These are phyloP conservation scores for Suillus sp. DNA, from an alignment of 768 basidiomycete genomes.

Conservation along the genomic window DNA sequence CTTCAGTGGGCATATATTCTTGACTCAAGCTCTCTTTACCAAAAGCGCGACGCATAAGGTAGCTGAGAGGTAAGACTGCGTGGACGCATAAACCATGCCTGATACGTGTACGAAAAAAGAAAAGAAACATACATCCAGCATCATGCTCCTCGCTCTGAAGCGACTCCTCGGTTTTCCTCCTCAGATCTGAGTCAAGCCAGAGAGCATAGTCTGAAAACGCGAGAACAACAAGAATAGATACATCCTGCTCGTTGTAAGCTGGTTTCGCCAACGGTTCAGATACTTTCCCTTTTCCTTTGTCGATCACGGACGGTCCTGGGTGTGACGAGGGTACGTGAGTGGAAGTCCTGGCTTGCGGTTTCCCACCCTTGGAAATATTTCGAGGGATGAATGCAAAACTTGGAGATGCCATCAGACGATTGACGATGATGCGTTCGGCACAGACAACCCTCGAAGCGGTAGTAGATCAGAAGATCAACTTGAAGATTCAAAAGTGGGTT, in stretches of 20 bases:
- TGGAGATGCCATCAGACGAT: constrained; percentile 23
- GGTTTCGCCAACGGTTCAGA: constrained; percentile 22
- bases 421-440: not conserved
- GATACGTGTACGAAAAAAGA: constrained; percentile 4
- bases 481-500: no score
- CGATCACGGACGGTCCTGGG: constrained; percentile 12
- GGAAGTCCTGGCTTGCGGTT: constrained; percentile 25
- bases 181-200: constrained; percentile 62
- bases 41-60: constrained; percentile 46
- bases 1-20: constrained; percentile 39
- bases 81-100: constrained; percentile 19
- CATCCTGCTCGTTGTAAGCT: constrained; percentile 42
- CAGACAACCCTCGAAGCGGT: not conserved
- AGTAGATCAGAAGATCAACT: not conserved
- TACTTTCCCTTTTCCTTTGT: constrained; percentile 31
- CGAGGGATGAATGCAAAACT: constrained; percentile 51
- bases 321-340: constrained; percentile 14
- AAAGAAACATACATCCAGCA: constrained; percentile 51
- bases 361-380: constrained; percentile 41
- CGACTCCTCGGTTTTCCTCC: constrained; percentile 46
- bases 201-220: constrained; percentile 72
- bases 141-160: constrained; percentile 22
- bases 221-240: constrained; percentile 51
- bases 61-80: constrained; percentile 61
- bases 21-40: constrained; percentile 24